Evolutionary conservation across 169 alveolate genomes (phyloP).

Genomic region (Eimeria sp.): DNA sequence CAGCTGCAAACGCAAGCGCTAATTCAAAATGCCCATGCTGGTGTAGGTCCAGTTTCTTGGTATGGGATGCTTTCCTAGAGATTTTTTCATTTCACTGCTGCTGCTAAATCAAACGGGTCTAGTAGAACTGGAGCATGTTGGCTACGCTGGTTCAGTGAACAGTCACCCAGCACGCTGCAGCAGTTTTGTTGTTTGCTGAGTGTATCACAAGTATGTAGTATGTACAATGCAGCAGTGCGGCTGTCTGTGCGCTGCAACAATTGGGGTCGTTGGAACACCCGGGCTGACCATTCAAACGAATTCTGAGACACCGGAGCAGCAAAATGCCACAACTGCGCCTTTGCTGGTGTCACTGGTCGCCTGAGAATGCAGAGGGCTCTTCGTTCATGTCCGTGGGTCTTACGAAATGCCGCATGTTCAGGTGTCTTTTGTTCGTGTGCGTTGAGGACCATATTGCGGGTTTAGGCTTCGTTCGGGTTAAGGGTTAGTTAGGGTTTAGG

Average conservation of each 20-base stretch:
- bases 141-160: not conserved
- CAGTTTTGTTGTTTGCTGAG: not conserved
- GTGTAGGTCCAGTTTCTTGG: too few species aligned
- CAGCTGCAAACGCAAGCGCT: too few species aligned
- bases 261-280: not conserved
- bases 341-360: not conserved
- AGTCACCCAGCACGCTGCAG: not conserved
- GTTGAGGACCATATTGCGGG: not conserved
- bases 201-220: not conserved
- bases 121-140: not conserved
- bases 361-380: not conserved
- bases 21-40: too few species aligned
- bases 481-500: not conserved
- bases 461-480: too few species aligned
- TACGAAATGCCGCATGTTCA: not conserved
- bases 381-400: not conserved
- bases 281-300: not conserved
- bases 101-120: not conserved
- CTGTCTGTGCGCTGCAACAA: not conserved
- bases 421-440: not conserved
- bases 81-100: not conserved
- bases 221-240: not conserved
- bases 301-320: not conserved
- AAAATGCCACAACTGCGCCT: not conserved
- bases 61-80: too few species aligned